These are phyloP conservation scores for Talaromyces adpressus DNA, from an alignment of 495 filamentous ascomycete genomes.

Conservation along the genomic window DNA sequence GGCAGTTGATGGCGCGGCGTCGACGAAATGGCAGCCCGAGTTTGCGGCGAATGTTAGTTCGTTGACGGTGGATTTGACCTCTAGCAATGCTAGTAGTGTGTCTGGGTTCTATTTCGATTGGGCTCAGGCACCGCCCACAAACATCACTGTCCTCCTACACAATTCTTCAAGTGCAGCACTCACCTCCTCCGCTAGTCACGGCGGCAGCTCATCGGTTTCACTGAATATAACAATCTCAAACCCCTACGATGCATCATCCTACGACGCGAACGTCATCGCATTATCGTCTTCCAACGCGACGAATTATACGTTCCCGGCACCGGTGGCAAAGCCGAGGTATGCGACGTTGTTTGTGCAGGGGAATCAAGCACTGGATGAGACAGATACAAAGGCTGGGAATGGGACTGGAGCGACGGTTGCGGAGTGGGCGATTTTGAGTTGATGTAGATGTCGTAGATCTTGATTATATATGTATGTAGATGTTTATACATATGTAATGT, in stretches of 20 bases:
- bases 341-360: slow-evolving; percentile 41
- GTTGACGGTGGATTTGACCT: slow-evolving; percentile 28
- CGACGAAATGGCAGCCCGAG: slow-evolving; percentile 66
- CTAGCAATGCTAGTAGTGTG: slow-evolving; percentile 20
- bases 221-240: slow-evolving; percentile 26
- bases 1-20: slow-evolving; percentile 61
- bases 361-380: slow-evolving; percentile 36
- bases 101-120: slow-evolving; percentile 59
- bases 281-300: slow-evolving; percentile 42
- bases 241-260: slow-evolving; percentile 26
- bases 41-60: slow-evolving; percentile 37
- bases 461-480: not conserved
- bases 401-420: slow-evolving; percentile 61
- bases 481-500: not conserved
- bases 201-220: not conserved
- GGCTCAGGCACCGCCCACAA: slow-evolving; percentile 52
- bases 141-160: slow-evolving; percentile 49
- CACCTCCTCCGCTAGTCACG: slow-evolving; percentile 6
- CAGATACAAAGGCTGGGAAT: slow-evolving; percentile 37
- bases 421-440: slow-evolving; percentile 57
- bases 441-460: not conserved
- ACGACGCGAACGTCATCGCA: slow-evolving; percentile 22
- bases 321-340: slow-evolving; percentile 30
- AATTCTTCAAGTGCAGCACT: slow-evolving; percentile 29
- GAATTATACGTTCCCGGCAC: slow-evolving; percentile 27